Conservation (phyloP, 345 rosid species). For the Boechera retrofracta region DNA sequence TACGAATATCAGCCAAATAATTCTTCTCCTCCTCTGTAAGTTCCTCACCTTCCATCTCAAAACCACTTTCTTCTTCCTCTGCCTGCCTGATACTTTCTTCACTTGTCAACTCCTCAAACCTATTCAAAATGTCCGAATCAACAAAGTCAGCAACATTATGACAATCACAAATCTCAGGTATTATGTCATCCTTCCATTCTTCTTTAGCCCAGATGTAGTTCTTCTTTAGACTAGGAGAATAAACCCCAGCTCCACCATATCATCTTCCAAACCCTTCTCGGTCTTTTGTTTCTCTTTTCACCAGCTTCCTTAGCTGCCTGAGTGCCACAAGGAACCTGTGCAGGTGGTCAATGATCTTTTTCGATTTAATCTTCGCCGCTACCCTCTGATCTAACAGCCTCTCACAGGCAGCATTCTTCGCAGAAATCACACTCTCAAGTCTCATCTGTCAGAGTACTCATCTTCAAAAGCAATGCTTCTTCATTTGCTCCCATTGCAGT, state of each 20-base stretch:
- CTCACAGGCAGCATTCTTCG: slow-evolving; percentile 86
- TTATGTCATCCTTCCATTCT: slow-evolving; percentile 84
- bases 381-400: slow-evolving; percentile 83
- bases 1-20: slow-evolving; percentile 68
- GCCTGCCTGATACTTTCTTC: slow-evolving; percentile 72
- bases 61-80: slow-evolving; percentile 59
- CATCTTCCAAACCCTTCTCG: slow-evolving; percentile 84
- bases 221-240: slow-evolving; percentile 84
- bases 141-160: slow-evolving; percentile 86
- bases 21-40: slow-evolving; percentile 69
- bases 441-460: slow-evolving; percentile 74
- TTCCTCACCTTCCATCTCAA: slow-evolving; percentile 68
- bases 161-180: slow-evolving; percentile 93
- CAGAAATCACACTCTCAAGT: slow-evolving; percentile 69
- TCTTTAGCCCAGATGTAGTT: slow-evolving; percentile 67
- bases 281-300: slow-evolving; percentile 68
- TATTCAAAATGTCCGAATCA: slow-evolving; percentile 73
- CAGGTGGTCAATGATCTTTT: slow-evolving; percentile 81
- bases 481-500: slow-evolving; percentile 61
- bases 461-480: slow-evolving; percentile 63
- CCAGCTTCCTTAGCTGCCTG: slow-evolving; percentile 66
- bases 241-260: slow-evolving; percentile 92
- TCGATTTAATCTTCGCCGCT: slow-evolving; percentile 84
- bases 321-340: slow-evolving; percentile 87
- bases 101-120: slow-evolving; percentile 79